These are phyloP conservation scores for Cymbomonas tetramitiformis DNA, from an alignment of 139 green algal genomes.

Conservation along the genomic window DNA sequence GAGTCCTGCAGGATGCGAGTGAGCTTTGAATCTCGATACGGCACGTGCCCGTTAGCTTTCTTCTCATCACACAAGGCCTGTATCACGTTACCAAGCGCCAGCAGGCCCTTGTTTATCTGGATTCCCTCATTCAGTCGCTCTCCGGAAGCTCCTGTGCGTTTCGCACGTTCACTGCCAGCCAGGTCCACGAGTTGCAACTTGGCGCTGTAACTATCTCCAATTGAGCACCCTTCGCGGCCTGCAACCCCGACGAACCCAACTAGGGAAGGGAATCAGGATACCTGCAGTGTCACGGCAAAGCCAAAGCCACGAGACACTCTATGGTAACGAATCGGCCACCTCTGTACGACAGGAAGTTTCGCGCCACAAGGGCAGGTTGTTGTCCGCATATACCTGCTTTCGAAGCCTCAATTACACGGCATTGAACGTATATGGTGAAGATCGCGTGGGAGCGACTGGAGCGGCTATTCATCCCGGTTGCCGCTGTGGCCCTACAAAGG, in stretches of 20 bases:
- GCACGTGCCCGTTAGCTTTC: conserved; percentile 38
- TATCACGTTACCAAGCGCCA: conserved; percentile 95
- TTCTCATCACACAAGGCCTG: conserved; percentile 61
- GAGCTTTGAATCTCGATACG: conserved; percentile 84
- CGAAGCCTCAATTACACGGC: no score
- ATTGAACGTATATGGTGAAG: conserved; percentile 15
- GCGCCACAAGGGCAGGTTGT: no score
- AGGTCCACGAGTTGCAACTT: conserved; percentile 88
- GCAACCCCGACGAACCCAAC: no score
- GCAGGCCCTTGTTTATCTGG: conserved; percentile 84
- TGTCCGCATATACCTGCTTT: no score
- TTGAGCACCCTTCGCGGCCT: neutral
- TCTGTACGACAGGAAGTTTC: no score
- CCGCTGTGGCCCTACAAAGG: neutral
- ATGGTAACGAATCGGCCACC: no score
- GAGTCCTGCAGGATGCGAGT: conserved; percentile 74
- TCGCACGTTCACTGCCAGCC: conserved; percentile 77
- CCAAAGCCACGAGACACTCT: no score
- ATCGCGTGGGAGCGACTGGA: conserved; percentile 21
- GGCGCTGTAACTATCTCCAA: conserved; percentile 28
- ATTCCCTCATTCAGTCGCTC: conserved; percentile 51
- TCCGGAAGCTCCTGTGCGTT: conserved; percentile 79
- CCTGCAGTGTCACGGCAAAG: no score
- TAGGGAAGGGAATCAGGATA: no score
- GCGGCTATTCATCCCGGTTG: conserved; percentile 22